phyloP scores from a whole-genome alignment of 2,329 filamentous ascomycete genomes.

The Trichoderma gracile region DNA sequence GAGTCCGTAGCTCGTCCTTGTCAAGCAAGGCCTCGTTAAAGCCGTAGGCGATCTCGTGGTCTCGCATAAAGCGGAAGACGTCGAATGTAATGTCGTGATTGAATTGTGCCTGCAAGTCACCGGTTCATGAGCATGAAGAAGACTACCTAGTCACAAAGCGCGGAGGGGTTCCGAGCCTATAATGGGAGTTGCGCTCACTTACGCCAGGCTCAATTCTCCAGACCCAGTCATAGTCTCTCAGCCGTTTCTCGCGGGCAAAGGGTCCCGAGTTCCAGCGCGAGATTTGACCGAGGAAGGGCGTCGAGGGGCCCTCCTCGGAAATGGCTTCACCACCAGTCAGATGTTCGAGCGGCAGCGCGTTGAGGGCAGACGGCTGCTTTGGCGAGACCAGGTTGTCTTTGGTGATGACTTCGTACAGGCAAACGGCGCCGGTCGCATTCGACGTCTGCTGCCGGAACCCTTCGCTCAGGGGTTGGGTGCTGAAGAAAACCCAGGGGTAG shows the following conservation, averaged over 20 bases:
- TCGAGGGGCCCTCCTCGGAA: conserved; percentile 57
- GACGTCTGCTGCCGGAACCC: conserved; percentile 71
- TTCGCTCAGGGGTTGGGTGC: conserved; percentile 73
- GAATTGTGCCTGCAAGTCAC: conserved; percentile 50
- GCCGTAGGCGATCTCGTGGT: conserved; percentile 78
- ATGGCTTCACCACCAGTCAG: not conserved
- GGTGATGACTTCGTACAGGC: conserved; percentile 71
- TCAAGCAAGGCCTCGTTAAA: conserved; percentile 55
- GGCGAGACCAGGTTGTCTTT: conserved; percentile 68
- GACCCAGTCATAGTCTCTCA: conserved; percentile 62
- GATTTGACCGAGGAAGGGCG: conserved; percentile 70
- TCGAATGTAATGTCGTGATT: conserved; percentile 73
- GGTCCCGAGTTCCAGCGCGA: conserved; percentile 81
- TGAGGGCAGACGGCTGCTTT: conserved; percentile 49
- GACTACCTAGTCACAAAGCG: not conserved
- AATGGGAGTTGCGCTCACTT: conserved; percentile 34
- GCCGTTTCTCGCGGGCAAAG: conserved; percentile 75
- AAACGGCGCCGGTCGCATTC: conserved; percentile 69
- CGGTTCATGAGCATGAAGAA: not conserved
- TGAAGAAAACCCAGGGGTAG: conserved; percentile 89
- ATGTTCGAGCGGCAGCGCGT: not conserved
- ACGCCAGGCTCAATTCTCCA: conserved; percentile 63
- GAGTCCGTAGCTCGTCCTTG: conserved; percentile 44
- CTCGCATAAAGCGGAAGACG: conserved; percentile 81
- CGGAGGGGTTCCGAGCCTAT: no score